Evolutionary conservation across 495 filamentous ascomycete genomes (phyloP), one percentile per base, ranked within the genome.

Genomic region (Trichoderma asperelloides): DNA sequence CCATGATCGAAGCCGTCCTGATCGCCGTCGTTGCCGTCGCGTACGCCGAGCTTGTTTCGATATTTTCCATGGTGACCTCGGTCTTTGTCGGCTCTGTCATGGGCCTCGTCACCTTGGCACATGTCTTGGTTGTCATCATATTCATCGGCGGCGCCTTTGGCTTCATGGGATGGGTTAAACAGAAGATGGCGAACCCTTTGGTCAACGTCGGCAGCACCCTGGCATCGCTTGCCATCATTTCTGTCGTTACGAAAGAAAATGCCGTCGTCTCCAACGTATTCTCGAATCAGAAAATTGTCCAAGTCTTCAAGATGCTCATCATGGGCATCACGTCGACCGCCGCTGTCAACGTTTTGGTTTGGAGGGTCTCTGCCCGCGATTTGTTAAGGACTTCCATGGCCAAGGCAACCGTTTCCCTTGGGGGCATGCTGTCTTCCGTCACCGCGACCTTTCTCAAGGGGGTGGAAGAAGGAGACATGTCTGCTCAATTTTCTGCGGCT

Each of bases 161-260:
- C 2, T 88, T 96, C 71, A 85, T 97, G 9, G 95, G 92, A 63
- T 98, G 95, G 92, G 85, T 88, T 25, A 98, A 98, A 77, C 94
- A 97, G 75, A 86, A 80, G 69, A 82, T 94, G 67, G 89, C 88
- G 30, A 87, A 94, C 74, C 93, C 95, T 11, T 78, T 97, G 21
- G 92, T 97, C 66, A 94, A 93, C 71, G 91, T 96, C 45, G 93
- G 92, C 28, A 93, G 90, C 74, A 96, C 93, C 27, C 79, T 98
- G 68, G 86, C 95, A 2, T 91, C 90, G 21, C 85, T 98, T 23
- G 90, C 91, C 30, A 93, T 95, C 64, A 97, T 97, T 73, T 95
- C 91, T 2, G 85, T 97, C 47, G 77, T 97, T 69, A 97, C 95
- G 2, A 97, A 96, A 76, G 95, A 98, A 76, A 92, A 91, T 67